Base-by-base conservation (phyloP, 257 asterid species). In the Ocimum tenuiflorum region DNA sequence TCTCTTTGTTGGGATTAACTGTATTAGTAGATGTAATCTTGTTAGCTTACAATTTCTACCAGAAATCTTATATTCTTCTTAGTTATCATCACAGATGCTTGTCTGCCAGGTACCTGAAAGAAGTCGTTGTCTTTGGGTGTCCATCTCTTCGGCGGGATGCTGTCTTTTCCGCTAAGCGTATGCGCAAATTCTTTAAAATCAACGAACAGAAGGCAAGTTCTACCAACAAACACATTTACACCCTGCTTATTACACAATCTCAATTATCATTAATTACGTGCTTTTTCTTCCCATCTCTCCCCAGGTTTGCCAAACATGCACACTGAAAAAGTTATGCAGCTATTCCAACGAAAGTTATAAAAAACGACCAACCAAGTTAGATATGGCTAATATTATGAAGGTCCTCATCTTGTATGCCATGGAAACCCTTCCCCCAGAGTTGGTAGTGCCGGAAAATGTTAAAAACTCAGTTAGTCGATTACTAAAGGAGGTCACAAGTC, bases 31-130 rank as follows among this genome's bases (percentile, higher is more conserved):
- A n/a, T n/a, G n/a, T n/a, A n/a, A n/a, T n/a, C n/a, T n/a, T n/a
- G n/a, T n/a, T n/a, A 67, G 5, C 50, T 59, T 65, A 15, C 19
- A 22, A 18, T 35, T 27, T 39, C 46, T 35, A 14, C 49, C 31
- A 27, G 45, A 52, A 51, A 35, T 35, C 65, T 54, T 19, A 51
- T 52, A 60, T 69, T 71, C 54, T 77, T 66, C 60, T 72, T 54
- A 60, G 41, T 75, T 73, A 55, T 68, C 64, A 41, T 23, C 39
- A 33, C 85, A 91, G 98, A 82, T 87, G 97, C 97, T 72, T 89
- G 68, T 87, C 97, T 6, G 96, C 88, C 36, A 78, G 90, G 72
- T 94, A 89, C 81, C 81, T 91, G 78, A 87, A 85, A 75, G 77
- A 59, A 49, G 79, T 91, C 57, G 96, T 94, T 36, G 75, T 70